Evolutionary conservation across 192 early-diverging fungal species (phyloP).

Genomic region (Entophlyctis helioformis): DNA sequence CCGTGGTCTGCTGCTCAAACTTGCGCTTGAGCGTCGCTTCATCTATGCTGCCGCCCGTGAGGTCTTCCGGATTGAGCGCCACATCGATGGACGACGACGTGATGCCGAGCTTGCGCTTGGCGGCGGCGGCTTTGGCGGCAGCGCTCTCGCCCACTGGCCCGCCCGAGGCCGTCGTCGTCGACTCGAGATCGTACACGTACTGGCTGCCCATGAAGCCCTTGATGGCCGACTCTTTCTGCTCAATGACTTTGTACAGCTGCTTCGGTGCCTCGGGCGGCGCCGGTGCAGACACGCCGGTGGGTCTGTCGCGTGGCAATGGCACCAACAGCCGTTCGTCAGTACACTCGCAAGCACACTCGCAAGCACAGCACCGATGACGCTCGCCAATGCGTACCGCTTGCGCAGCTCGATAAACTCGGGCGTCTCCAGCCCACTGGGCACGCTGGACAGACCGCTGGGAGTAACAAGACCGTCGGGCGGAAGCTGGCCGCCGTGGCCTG

Average conservation of each 20-base stretch:
- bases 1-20: constrained; percentile 63
- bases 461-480: constrained; percentile 69
- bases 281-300: neutral
- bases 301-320: too few relatives aligned
- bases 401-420: constrained; percentile 80
- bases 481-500: too few relatives aligned
- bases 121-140: too few relatives aligned
- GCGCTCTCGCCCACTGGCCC: too few relatives aligned
- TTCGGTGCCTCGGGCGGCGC: constrained; percentile 22
- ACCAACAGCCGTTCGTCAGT: too few relatives aligned
- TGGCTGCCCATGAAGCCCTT: constrained; percentile 88
- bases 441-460: constrained; percentile 66
- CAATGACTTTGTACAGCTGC: constrained; percentile 80
- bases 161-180: constrained; percentile 1
- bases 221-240: constrained; percentile 49
- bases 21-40: constrained; percentile 59
- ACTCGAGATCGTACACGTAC: constrained; percentile 73
- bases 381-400: constrained; percentile 25
- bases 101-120: constrained; percentile 42
- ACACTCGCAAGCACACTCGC: too few relatives aligned
- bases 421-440: constrained; percentile 66
- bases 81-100: constrained; percentile 53
- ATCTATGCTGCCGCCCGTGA: constrained; percentile 65
- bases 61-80: constrained; percentile 79
- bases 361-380: too few relatives aligned